phyloP scores from a whole-genome alignment of 2,329 filamentous ascomycete species.

The Myriosclerotinia scirpicola region DNA sequence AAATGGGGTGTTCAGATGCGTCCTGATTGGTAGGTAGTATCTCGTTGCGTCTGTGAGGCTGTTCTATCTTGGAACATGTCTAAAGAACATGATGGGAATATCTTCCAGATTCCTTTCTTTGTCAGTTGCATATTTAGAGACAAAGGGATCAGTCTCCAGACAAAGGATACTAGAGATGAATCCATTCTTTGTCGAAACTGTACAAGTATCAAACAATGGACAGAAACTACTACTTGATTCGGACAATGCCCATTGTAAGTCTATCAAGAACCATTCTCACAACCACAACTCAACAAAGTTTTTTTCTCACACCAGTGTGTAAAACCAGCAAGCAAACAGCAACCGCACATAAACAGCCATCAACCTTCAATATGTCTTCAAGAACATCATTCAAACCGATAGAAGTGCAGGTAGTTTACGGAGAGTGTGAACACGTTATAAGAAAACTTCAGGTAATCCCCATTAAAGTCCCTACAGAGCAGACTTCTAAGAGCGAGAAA shows the following conservation, averaged over 20 bases:
- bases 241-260: conserved; percentile 8
- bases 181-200: background rate
- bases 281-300: background rate
- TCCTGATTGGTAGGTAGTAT: background rate
- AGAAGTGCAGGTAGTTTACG: conserved; percentile 6
- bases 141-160: background rate
- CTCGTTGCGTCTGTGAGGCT: background rate
- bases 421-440: conserved; percentile 3
- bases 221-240: conserved; percentile 2
- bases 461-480: background rate
- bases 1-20: background rate
- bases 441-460: conserved; percentile 8
- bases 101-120: background rate
- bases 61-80: background rate
- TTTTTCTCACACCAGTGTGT: background rate
- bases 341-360: background rate
- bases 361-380: conserved; percentile 4
- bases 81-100: background rate
- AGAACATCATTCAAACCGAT: conserved; percentile 7
- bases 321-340: background rate
- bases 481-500: background rate
- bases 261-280: background rate
- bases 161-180: background rate
- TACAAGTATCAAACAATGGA: background rate
- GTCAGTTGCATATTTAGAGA: background rate